phyloP scores from a whole-genome alignment of 2,329 filamentous ascomycete genomes.

The Pseudogymnoascus sp. region DNA sequence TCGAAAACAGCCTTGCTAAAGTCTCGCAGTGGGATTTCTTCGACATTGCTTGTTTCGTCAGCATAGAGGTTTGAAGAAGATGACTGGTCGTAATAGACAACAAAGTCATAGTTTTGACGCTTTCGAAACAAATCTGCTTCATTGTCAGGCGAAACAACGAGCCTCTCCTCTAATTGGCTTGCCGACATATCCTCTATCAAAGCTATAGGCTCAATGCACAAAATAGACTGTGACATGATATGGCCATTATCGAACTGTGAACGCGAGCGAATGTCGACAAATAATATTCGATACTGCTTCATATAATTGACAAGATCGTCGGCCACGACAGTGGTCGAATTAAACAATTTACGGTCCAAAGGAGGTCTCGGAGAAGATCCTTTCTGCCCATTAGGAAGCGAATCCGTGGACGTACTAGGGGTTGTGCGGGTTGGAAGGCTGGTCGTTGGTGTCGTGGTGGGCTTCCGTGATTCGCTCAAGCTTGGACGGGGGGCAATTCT shows the following conservation, averaged over 20 bases:
- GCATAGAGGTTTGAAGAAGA: slow-evolving; percentile 33
- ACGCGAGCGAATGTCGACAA: slow-evolving; percentile 80
- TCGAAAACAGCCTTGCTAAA: slow-evolving; percentile 74
- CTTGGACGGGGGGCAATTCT: neutral
- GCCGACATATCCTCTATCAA: slow-evolving; percentile 61
- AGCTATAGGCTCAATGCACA: slow-evolving; percentile 83
- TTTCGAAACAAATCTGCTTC: slow-evolving; percentile 69
- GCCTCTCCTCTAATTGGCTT: slow-evolving; percentile 55
- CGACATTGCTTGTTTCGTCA: slow-evolving; percentile 36
- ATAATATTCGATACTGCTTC: slow-evolving; percentile 57
- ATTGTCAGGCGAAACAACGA: slow-evolving; percentile 63
- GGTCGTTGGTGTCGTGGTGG: neutral
- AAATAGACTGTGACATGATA: slow-evolving; percentile 72
- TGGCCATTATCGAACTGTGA: slow-evolving; percentile 82
- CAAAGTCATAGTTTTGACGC: slow-evolving; percentile 70
- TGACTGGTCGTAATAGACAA: slow-evolving; percentile 83
- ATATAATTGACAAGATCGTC: slow-evolving; percentile 67
- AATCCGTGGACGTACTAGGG: neutral
- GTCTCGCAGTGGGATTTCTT: slow-evolving; percentile 53
- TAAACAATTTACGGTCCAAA: slow-evolving; percentile 2
- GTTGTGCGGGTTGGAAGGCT: neutral
- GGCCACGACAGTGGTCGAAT: slow-evolving; percentile 33
- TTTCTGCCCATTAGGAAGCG: neutral
- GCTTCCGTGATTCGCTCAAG: neutral
- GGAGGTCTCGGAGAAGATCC: neutral